Base-by-base conservation (phyloP, 2,329 filamentous ascomycete genomes). In the Venturia asperata region DNA sequence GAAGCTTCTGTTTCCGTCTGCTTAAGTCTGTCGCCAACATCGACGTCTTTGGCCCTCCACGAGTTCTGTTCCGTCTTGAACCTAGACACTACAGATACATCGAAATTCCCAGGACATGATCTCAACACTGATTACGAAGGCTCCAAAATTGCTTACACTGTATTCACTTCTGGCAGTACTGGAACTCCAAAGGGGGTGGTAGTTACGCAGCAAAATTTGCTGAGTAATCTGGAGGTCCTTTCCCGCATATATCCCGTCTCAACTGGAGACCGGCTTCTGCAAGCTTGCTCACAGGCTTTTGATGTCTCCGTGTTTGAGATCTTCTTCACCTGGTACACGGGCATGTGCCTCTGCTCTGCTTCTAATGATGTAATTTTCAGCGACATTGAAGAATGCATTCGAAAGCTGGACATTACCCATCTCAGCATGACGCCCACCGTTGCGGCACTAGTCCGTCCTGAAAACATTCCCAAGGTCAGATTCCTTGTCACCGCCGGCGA, bases 221-320 rank as follows among this genome's bases (percentile, higher is more conserved):
- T 87, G 64, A 89, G 88, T 73, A 93, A 95, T 68, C 78, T 96
- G n/a, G 79, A 84, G 21, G 80, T 84, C 11, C 79, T 96, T 7
- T 80, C 82, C 2, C 77, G 80, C 2, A 77, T 90, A 0, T 96
- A 95, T 71, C 88, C 89, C 0, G 77, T 78, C 0, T 72, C 76
- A 1, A 66, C 72, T 0, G 74, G 73, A 0, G 83, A 86, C 0
- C 83, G 86, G n/a, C 78, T 96, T 41, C 78, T 96, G 0, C 92
- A 96, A 74, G 85, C 89, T 1, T 95, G 89, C 71, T 93, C 90
- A 0, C 89, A 92, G 71, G 88, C 88, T 0, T 96, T 95, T 71
- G 90, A 95, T 71, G 83, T 95, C 1, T 95, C 91, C 0, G 89
- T 95, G 0, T 95, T 95, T 72, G 92, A 96, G 71, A 92, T 95